Conservation (phyloP, 306 rosid species). For the Datisca glomerata region DNA sequence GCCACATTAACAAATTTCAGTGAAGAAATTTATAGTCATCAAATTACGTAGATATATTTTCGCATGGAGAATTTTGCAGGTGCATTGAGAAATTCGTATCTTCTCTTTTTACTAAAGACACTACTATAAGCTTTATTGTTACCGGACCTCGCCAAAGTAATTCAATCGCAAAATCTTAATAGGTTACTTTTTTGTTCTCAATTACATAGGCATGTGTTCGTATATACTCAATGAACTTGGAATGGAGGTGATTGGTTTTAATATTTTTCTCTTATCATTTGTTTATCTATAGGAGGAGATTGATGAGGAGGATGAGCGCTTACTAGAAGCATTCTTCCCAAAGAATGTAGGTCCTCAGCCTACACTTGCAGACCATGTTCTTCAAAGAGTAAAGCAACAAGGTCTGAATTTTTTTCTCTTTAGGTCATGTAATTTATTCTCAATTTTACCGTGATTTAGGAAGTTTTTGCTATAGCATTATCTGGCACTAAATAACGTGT, state of each 20-base stretch:
- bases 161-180: no score
- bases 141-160: no score
- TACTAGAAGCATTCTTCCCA: conserved; percentile 46
- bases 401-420: conserved; percentile 32
- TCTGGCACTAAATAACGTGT: background rate
- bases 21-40: no score
- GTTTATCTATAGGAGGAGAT: conserved; percentile 34
- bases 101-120: no score
- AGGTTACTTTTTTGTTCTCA: no score
- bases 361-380: conserved; percentile 60
- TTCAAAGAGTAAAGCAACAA: conserved; percentile 57
- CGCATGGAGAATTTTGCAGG: no score
- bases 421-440: conserved; percentile 26
- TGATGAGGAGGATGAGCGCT: conserved; percentile 55
- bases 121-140: no score
- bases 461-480: background rate
- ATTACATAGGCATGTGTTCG: background rate
- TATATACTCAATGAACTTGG: background rate
- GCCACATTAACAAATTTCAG: no score
- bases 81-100: no score
- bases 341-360: conserved; percentile 33
- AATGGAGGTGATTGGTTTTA: background rate
- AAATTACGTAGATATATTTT: no score
- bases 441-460: background rate
- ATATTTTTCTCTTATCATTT: background rate